A percentile compares a stretch with the other conserved stretches of the same genome.
Conservation (phyloP, 169 alveolate genomes). For the Plasmodium fragile region DNA sequence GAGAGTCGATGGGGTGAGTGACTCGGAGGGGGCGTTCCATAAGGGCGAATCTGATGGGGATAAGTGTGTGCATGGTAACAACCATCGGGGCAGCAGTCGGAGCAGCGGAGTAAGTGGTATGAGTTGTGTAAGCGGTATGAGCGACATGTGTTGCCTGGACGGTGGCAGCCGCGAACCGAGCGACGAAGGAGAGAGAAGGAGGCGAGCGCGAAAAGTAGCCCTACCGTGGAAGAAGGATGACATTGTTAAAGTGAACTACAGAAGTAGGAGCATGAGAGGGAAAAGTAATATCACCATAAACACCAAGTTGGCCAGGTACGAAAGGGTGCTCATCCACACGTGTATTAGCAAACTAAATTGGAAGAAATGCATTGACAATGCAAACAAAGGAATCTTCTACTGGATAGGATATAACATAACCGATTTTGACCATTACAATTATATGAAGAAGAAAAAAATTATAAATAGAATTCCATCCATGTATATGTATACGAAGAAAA, state of each 20-base stretch:
- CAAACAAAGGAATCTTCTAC: constrained; percentile 50
- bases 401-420: constrained; percentile 77
- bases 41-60: background rate
- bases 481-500: constrained; percentile 75
- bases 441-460: constrained; percentile 76
- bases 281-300: constrained; percentile 47
- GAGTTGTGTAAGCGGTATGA: background rate
- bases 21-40: background rate
- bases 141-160: background rate
- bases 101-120: background rate
- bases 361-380: constrained; percentile 64
- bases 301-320: constrained; percentile 73
- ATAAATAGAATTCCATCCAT: constrained; percentile 75
- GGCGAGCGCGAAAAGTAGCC: background rate
- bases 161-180: background rate
- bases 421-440: constrained; percentile 75
- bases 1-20: background rate
- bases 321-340: constrained; percentile 72
- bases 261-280: background rate
- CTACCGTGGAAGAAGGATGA: constrained; percentile 71
- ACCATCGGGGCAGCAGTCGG: background rate
- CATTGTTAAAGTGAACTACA: constrained; percentile 32
- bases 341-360: constrained; percentile 69
- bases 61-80: background rate
- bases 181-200: background rate